Evolutionary conservation across 2,329 filamentous ascomycete species (phyloP), one percentile per base, ranked within the genome.

Genomic region (Karstenula rhodostoma): DNA sequence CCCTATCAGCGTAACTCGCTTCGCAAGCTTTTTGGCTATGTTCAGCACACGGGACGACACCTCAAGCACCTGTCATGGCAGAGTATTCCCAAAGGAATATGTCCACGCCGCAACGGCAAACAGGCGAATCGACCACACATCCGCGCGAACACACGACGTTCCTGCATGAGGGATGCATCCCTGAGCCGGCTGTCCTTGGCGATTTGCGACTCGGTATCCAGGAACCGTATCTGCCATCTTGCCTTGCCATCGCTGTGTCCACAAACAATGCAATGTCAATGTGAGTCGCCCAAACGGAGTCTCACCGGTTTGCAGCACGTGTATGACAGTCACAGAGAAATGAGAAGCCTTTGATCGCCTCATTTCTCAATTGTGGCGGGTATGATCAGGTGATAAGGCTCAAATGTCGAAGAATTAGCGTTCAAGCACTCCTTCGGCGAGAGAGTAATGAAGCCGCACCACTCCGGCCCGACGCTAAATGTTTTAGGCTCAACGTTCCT

Each of bases 401-500:
- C 47, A n/a, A 50, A 29, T 13, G 10, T 29, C 9, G 29, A 27
- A 25, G 25, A 43, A 27, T 29, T 25, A 48, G 33, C 57, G 35
- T 53, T 46, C 50, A 40, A 51, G 47, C 50, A 33, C 5, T 27
- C n/a, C 29, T 29, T 59, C 52, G 43, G 46, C 10, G 8, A 46
- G 27, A 40, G 27, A 23, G 40, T 12, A 37, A 33, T 23, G 52
- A 25, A 17, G 44, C 47, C 44, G 44, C n/a, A 54, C 44, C 29
- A 19, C 42, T 25, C 48, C 57, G 57, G 52, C 37, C 56, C 51
- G 51, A 40, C 47, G 57, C 57, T 59, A 59, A 27, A 37, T 19
- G 19, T 19, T 49, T 56, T 59, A 56, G 52, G 52, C 52, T 56
- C 57, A 23, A 35, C 19, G 29, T 23, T 35, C 33, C 37, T 59